A percentile compares a stretch with the other conserved stretches of the same genome.
These are phyloP conservation scores for Trichosporon inkin DNA, from an alignment of 1,284 basidiomycete species.

Conservation along the genomic window DNA sequence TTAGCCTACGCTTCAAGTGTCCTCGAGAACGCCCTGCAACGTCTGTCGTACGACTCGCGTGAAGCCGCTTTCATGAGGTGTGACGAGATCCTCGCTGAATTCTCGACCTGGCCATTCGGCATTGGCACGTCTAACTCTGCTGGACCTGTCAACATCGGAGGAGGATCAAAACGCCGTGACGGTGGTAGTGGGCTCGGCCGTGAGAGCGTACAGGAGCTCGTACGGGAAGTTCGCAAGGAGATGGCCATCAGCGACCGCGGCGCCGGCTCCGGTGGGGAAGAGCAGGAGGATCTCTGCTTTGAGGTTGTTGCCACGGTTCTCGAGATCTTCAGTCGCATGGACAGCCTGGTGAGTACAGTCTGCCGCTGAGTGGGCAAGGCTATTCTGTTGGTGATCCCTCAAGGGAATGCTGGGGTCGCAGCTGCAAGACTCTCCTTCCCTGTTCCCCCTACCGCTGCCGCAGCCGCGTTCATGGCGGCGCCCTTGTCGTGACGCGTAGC, in stretches of 20 bases:
- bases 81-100: constrained; percentile 86
- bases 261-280: constrained; percentile 63
- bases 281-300: constrained; percentile 71
- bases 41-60: constrained; percentile 81
- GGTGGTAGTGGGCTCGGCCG: constrained; percentile 45
- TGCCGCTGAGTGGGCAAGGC: not conserved
- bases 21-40: constrained; percentile 84
- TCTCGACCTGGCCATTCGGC: constrained; percentile 84
- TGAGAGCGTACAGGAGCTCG: constrained; percentile 73
- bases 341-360: constrained; percentile 61
- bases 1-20: constrained; percentile 81
- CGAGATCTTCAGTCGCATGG: constrained; percentile 82
- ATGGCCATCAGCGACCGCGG: constrained; percentile 56
- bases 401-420: too few relatives aligned
- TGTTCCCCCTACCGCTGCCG: too few relatives aligned
- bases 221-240: constrained; percentile 74
- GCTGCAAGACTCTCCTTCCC: too few relatives aligned
- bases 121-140: constrained; percentile 36
- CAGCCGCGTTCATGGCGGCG: too few relatives aligned
- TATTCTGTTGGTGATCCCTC: too few relatives aligned
- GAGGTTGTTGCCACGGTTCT: constrained; percentile 86
- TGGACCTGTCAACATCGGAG: constrained; percentile 44
- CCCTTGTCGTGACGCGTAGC: too few relatives aligned
- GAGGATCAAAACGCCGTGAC: constrained; percentile 40
- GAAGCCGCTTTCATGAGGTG: constrained; percentile 85